Evolutionary conservation across 2,329 filamentous ascomycete species (phyloP).

Genomic region (Penicillium sclerotigenum): DNA sequence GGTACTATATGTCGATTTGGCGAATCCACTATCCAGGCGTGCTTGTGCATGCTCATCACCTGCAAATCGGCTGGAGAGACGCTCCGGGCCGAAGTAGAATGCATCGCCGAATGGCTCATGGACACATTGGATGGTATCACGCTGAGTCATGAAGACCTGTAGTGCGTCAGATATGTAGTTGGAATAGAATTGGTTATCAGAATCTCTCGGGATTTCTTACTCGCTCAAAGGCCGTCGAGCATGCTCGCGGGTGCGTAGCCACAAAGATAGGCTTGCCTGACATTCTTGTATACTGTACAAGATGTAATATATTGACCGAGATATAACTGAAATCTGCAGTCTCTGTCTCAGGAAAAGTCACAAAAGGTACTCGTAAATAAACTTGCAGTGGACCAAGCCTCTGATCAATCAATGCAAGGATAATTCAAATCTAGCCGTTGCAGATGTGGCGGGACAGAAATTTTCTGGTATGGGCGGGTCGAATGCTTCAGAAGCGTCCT

Average conservation of each 20-base stretch:
- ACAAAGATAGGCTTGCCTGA: constrained; percentile 82
- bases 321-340: constrained; percentile 3
- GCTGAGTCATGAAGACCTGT: constrained; percentile 94
- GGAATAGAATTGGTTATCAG: background rate
- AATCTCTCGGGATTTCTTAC: constrained; percentile 50
- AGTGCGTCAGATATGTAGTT: constrained; percentile 5
- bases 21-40: constrained; percentile 44
- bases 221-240: constrained; percentile 95
- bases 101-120: constrained; percentile 97
- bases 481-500: background rate
- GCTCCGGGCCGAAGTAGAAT: constrained; percentile 92
- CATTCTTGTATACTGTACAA: constrained; percentile 49
- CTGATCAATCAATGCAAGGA: constrained; percentile 4
- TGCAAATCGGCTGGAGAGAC: constrained; percentile 74
- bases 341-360: background rate
- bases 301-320: background rate
- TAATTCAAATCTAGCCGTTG: background rate
- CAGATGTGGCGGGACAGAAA: background rate
- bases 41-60: constrained; percentile 56
- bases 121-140: constrained; percentile 73
- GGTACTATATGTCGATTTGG: constrained; percentile 50
- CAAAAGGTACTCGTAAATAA: constrained; percentile 16
- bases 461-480: constrained; percentile 4
- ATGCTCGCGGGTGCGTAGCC: constrained; percentile 89
- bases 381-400: constrained; percentile 14